Evolutionary conservation across 1,139 yeast genomes (phyloP).

Genomic region (Debaryomyces sp.): DNA sequence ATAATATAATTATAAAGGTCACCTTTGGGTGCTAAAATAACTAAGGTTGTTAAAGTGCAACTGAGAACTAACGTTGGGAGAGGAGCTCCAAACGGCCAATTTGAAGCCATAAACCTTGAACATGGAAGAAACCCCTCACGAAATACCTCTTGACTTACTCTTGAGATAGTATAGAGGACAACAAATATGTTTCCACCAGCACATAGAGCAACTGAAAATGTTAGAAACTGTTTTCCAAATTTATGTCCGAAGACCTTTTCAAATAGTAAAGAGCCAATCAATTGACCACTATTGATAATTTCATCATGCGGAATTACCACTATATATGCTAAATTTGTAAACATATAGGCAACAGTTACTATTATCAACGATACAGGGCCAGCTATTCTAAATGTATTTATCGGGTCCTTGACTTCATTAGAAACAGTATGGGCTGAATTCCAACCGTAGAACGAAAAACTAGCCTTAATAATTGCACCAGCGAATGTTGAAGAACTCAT

Average conservation of each 20-base stretch:
- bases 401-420: slow-evolving; percentile 62
- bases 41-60: slow-evolving; percentile 31
- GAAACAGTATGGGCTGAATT: slow-evolving; percentile 63
- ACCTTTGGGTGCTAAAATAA: slow-evolving; percentile 73
- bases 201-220: slow-evolving; percentile 59
- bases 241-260: slow-evolving; percentile 56
- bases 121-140: slow-evolving; percentile 65
- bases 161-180: slow-evolving; percentile 58
- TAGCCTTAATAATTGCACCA: slow-evolving; percentile 58
- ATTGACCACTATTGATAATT: slow-evolving; percentile 54
- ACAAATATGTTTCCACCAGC: slow-evolving; percentile 68
- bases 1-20: slow-evolving; percentile 78
- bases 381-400: slow-evolving; percentile 57
- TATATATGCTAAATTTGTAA: slow-evolving; percentile 59
- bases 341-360: slow-evolving; percentile 52
- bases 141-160: slow-evolving; percentile 66
- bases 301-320: slow-evolving; percentile 57
- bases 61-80: slow-evolving; percentile 48
- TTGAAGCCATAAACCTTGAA: slow-evolving; percentile 54
- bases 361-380: slow-evolving; percentile 58
- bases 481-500: slow-evolving; percentile 52
- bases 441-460: slow-evolving; percentile 69
- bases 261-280: slow-evolving; percentile 61
- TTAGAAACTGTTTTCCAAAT: slow-evolving; percentile 55
- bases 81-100: slow-evolving; percentile 61